Evolutionary conservation across 2,329 filamentous ascomycete genomes (phyloP).

Genomic region (Pezicula rhizophila): DNA sequence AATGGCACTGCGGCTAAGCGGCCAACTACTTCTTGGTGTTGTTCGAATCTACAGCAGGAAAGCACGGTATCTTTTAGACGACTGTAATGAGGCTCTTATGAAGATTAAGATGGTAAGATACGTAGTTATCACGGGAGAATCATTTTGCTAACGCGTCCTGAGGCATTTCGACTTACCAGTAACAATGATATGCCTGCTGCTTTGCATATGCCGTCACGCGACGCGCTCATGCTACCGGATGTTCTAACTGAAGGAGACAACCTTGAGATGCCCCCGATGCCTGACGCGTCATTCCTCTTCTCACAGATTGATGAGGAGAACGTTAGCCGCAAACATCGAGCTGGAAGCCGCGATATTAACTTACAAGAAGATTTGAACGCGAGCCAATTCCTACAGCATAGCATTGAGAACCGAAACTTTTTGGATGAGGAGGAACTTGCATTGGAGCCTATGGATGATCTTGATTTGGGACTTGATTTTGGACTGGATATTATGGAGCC

Average conservation of each 20-base stretch:
- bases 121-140: not conserved
- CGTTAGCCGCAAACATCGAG: conserved; percentile 50
- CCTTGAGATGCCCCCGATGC: conserved; percentile 70
- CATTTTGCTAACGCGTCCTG: conserved; percentile 29
- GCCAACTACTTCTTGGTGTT: conserved; percentile 89
- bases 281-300: conserved; percentile 79
- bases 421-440: conserved; percentile 48
- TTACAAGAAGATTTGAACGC: conserved; percentile 63
- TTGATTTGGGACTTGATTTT: conserved; percentile 69
- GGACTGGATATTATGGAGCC: conserved; percentile 48
- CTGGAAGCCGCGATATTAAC: conserved; percentile 60
- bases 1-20: conserved; percentile 88
- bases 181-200: conserved; percentile 93
- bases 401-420: conserved; percentile 36
- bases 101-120: conserved; percentile 93
- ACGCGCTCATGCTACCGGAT: conserved; percentile 84
- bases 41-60: conserved; percentile 97
- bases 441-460: conserved; percentile 51
- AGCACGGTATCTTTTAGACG: conserved; percentile 89
- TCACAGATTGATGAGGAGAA: conserved; percentile 64
- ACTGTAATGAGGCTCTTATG: conserved; percentile 94
- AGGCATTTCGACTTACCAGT: conserved; percentile 91
- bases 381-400: conserved; percentile 75
- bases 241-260: conserved; percentile 88
- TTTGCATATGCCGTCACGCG: conserved; percentile 73